A percentile compares a stretch with the other conserved stretches of the same genome.
Evolutionary conservation across 257 asterid genomes (phyloP).

Genomic region (Mitragyna speciosa): DNA sequence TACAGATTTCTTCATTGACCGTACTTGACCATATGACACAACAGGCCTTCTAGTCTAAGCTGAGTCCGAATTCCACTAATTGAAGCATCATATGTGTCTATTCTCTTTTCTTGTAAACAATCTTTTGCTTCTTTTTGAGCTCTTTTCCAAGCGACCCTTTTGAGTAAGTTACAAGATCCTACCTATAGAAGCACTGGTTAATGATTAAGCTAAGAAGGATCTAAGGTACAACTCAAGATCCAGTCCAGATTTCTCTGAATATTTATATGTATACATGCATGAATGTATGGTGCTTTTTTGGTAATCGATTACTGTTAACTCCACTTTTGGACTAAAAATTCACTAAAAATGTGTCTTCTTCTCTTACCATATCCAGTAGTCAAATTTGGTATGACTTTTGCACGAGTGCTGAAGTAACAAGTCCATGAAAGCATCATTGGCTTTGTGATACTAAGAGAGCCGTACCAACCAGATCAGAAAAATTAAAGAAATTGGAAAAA

Average conservation of each 20-base stretch:
- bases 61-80: conserved; percentile 49
- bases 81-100: conserved; percentile 33
- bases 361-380: conserved; percentile 9
- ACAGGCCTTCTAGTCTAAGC: conserved; percentile 36
- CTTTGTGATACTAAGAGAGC: conserved; percentile 4
- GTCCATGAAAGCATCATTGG: conserved; percentile 16
- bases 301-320: conserved; percentile 6
- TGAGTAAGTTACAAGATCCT: conserved; percentile 27
- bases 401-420: conserved; percentile 27
- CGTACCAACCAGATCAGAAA: conserved; percentile 13
- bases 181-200: conserved; percentile 18
- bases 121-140: conserved; percentile 12
- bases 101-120: conserved; percentile 16
- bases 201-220: conserved; percentile 30
- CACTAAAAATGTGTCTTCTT: conserved; percentile 5
- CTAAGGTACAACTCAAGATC: conserved; percentile 34
- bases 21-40: conserved; percentile 1
- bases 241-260: conserved; percentile 30
- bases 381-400: conserved; percentile 28
- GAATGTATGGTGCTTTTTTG: conserved; percentile 11
- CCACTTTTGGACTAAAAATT: conserved; percentile 18
- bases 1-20: background rate
- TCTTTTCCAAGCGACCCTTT: conserved; percentile 30
- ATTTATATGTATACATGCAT: background rate
- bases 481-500: background rate